Conservation (phyloP, 129 eudicot species). For the Lonicera japonica region DNA sequence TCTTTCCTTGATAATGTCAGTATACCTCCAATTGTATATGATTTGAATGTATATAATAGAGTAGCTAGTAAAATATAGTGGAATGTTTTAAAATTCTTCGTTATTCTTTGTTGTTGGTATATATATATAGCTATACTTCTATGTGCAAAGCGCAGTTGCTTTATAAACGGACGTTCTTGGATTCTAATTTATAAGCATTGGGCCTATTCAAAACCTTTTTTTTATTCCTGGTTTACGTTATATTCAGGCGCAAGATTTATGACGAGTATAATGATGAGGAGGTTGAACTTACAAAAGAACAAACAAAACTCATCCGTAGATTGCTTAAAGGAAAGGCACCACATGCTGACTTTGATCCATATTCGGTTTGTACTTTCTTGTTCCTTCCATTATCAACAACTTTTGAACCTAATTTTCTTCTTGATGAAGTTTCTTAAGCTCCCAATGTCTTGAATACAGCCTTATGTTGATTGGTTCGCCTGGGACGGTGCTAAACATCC, state of each 20-base stretch:
- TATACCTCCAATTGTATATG: no score
- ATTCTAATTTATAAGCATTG: background rate
- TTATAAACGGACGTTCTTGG: no score
- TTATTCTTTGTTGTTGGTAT: background rate
- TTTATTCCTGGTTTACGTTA: background rate
- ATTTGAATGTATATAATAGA: no score
- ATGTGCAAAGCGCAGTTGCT: no score
- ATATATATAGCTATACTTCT: background rate
- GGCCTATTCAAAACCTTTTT: background rate
- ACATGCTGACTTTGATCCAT: constrained; percentile 84
- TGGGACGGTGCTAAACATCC: constrained; percentile 90
- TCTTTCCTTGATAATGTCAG: no score
- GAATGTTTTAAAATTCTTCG: no score
- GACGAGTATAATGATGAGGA: constrained; percentile 91
- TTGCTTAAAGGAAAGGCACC: constrained; percentile 83
- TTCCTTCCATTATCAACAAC: background rate
- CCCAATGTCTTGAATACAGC: constrained; percentile 40
- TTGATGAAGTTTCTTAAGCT: background rate
- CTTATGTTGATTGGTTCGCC: constrained; percentile 81
- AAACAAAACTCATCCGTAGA: constrained; percentile 59
- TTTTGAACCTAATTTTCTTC: background rate
- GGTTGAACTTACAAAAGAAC: constrained; percentile 76
- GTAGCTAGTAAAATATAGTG: no score
- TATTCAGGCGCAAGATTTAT: constrained; percentile 66
- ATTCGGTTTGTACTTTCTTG: constrained; percentile 40